A percentile compares a stretch with the other conserved stretches of the same genome.
Evolutionary conservation across 2,329 filamentous ascomycete species (phyloP).

Genomic region (Coccinonectria pachysandricola): DNA sequence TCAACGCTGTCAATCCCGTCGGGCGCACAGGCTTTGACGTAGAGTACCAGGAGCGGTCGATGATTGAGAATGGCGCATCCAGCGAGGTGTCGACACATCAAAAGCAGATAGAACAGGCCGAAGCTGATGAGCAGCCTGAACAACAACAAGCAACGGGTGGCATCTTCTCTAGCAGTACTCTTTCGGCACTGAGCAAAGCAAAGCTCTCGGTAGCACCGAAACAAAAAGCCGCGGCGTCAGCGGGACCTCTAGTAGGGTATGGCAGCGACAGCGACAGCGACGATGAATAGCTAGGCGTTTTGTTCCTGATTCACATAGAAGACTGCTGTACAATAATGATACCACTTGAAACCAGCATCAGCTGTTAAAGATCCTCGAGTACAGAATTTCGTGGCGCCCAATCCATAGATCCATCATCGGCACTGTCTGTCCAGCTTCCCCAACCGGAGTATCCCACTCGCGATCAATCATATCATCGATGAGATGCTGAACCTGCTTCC

Average conservation of each 20-base stretch:
- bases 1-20: constrained; percentile 51
- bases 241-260: constrained; percentile 76
- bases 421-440: constrained; percentile 63
- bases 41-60: constrained; percentile 49
- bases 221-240: constrained; percentile 40
- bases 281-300: constrained; percentile 34
- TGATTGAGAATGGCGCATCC: constrained; percentile 47
- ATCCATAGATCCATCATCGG: constrained; percentile 76
- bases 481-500: constrained; percentile 43
- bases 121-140: too few relatives aligned
- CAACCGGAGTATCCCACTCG: constrained; percentile 48
- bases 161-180: constrained; percentile 72
- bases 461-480: constrained; percentile 48
- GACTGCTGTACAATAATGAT: constrained; percentile 22
- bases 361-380: constrained; percentile 81
- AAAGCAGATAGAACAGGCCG: constrained; percentile 16
- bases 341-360: constrained; percentile 26
- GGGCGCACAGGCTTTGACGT: constrained; percentile 51
- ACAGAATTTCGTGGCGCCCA: constrained; percentile 71
- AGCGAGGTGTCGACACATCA: too few relatives aligned
- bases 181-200: constrained; percentile 62
- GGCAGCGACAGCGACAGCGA: constrained; percentile 88
- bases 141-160: constrained; percentile 36
- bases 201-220: constrained; percentile 45
- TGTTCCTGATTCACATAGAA: constrained; percentile 15